These are phyloP conservation scores for Halocafeteria seosinensis DNA, from an alignment of 108 stramenopile genomes.

Conservation along the genomic window DNA sequence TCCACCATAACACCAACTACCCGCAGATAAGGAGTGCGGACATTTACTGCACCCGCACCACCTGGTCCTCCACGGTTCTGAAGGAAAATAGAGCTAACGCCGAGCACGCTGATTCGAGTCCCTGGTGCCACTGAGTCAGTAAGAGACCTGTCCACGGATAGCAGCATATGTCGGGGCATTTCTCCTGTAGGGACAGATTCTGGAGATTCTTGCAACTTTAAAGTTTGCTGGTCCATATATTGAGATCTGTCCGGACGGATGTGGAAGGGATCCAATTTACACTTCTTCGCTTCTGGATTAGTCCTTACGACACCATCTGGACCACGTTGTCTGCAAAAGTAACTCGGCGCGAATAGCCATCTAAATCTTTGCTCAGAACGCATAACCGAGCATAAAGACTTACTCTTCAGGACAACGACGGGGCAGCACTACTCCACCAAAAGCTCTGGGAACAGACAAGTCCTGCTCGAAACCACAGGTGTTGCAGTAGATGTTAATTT, in stretches of 20 bases:
- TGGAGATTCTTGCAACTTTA: conserved; percentile 84
- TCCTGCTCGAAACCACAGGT: conserved; percentile 49
- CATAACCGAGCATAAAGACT: no score
- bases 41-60: conserved; percentile 26
- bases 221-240: conserved; percentile 83
- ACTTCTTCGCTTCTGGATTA: conserved; percentile 30
- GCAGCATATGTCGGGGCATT: conserved; percentile 78
- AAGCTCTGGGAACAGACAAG: conserved; percentile 21
- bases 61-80: neutral
- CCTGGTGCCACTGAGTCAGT: conserved; percentile 85
- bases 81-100: conserved; percentile 62
- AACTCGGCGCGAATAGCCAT: neutral
- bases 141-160: conserved; percentile 68
- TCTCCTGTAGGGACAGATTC: conserved; percentile 48
- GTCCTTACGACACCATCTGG: neutral
- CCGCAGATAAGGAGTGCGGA: conserved; percentile 55
- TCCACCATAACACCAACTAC: conserved; percentile 73
- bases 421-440: conserved; percentile 42
- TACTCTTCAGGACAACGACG: conserved; percentile 27
- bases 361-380: neutral
- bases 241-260: conserved; percentile 68
- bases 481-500: conserved; percentile 58
- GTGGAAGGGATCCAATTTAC: conserved; percentile 61
- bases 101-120: conserved; percentile 68
- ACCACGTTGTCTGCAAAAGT: no score